These are phyloP conservation scores for Xylaria longipes DNA, from an alignment of 495 filamentous ascomycete genomes.

Conservation along the genomic window DNA sequence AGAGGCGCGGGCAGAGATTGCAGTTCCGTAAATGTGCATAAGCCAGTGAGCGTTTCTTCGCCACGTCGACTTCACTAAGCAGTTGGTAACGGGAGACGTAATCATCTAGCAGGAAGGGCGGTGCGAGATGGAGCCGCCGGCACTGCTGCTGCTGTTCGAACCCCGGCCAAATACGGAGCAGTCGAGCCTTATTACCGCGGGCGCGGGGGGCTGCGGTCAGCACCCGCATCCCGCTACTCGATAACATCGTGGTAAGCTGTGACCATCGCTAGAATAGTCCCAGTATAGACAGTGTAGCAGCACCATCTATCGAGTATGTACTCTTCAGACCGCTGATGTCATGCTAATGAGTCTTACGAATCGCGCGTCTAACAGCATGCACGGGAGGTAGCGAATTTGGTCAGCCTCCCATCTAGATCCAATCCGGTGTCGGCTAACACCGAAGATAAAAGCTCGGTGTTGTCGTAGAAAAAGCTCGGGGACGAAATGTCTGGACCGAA, in stretches of 20 bases:
- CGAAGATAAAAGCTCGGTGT: conserved; percentile 8
- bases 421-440: background rate
- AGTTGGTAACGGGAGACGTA: conserved; percentile 72
- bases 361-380: background rate
- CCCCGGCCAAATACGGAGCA: conserved; percentile 9
- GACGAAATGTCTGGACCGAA: background rate
- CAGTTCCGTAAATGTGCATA: conserved; percentile 74
- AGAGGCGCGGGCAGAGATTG: conserved; percentile 77
- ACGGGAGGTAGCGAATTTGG: background rate
- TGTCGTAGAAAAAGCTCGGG: conserved; percentile 1
- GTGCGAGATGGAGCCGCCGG: conserved; percentile 68
- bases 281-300: background rate
- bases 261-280: conserved; percentile 1
- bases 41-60: conserved; percentile 69
- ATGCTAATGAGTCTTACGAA: background rate
- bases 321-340: background rate
- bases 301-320: no score
- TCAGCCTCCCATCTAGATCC: background rate
- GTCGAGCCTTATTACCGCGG: background rate
- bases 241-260: conserved; percentile 32
- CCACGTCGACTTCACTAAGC: conserved; percentile 62
- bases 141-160: conserved; percentile 5
- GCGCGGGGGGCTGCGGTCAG: background rate
- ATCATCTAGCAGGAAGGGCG: conserved; percentile 76
- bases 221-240: conserved; percentile 30